Evolutionary conservation across 805 yeast species (phyloP), one percentile per base, ranked within the genome.

Genomic region (Cephaloascus fragrans): DNA sequence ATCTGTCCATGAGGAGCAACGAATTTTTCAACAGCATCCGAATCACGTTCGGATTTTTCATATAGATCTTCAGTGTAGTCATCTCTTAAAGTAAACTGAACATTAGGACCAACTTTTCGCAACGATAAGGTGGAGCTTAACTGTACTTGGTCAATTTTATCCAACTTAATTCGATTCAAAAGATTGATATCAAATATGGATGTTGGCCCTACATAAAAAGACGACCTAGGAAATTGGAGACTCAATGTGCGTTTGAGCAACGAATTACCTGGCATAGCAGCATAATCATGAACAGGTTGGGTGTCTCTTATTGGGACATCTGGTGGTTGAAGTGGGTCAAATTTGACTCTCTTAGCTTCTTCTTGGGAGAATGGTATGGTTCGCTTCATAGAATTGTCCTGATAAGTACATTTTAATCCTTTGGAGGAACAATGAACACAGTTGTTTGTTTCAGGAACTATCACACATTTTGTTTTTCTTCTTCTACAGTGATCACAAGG

Each of bases 1-100:
- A 80, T 75, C 45, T 80, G 83, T 2, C 97, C 97, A 57, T 87
- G 88, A 0, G 98, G 97, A n/a, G 90, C 82, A 16, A 90, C 85
- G 37, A 85, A 70, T 45, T 76, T 69, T 55, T 90, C 97, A 5
- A 90, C 85, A 19, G 80, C 73, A 53, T 90, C 96, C 8, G 85
- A 83, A 44, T 82, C 88, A 43, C 75, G 72, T 36, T 85, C 83
- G 61, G 89, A 79, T 33, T 73, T 68, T 44, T 75, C 73, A 47
- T 80, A 80, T 12, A 82, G 67, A 38, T 76, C 80, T 36, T 80
- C 81, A 17, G 85, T 73, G 52, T 77, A 82, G 53, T 90, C 97
- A 55, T 84, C 93, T 45, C 85, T 73, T 23, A 90, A 60, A 15
- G 85, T 69, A 52, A 90, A 90, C 56, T 83, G 85, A 6, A 80